These are phyloP conservation scores for Pseudogymnoascus sp. DNA, from an alignment of 2,329 filamentous ascomycete genomes.

Conservation along the genomic window DNA sequence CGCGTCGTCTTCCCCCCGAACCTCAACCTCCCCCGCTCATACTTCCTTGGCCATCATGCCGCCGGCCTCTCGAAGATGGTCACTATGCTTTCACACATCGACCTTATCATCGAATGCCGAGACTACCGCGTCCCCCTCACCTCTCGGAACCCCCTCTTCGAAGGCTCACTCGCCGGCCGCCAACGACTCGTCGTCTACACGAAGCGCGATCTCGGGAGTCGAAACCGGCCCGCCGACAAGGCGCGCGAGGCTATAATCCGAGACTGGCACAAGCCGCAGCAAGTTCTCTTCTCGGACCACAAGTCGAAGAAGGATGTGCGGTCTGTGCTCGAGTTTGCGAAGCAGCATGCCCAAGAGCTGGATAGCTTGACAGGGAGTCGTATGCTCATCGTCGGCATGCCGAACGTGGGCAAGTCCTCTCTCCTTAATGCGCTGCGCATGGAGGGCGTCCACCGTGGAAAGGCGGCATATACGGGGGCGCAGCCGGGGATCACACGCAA, in stretches of 20 bases:
- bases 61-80: slow-evolving; percentile 79
- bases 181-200: slow-evolving; percentile 84
- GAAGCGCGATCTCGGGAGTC: slow-evolving; percentile 68
- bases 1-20: slow-evolving; percentile 68
- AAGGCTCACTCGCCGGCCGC: slow-evolving; percentile 65
- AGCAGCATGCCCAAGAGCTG: slow-evolving; percentile 41
- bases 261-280: slow-evolving; percentile 47
- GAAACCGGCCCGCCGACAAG: slow-evolving; percentile 35
- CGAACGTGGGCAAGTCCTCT: slow-evolving; percentile 93
- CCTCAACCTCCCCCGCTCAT: slow-evolving; percentile 72
- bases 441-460: slow-evolving; percentile 56
- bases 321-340: slow-evolving; percentile 42
- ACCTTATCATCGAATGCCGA: slow-evolving; percentile 88
- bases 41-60: slow-evolving; percentile 90
- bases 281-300: slow-evolving; percentile 48
- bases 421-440: slow-evolving; percentile 81
- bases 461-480: slow-evolving; percentile 75
- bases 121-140: slow-evolving; percentile 88
- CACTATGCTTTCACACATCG: slow-evolving; percentile 69
- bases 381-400: slow-evolving; percentile 90
- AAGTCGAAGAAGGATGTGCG: slow-evolving; percentile 40
- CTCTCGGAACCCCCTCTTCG: slow-evolving; percentile 84
- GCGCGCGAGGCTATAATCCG: slow-evolving; percentile 45
- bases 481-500: slow-evolving; percentile 88
- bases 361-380: slow-evolving; percentile 73